Evolutionary conservation across 2,329 filamentous ascomycete genomes (phyloP), one percentile per base, ranked within the genome.

Genomic region (Talaromyces sp.): DNA sequence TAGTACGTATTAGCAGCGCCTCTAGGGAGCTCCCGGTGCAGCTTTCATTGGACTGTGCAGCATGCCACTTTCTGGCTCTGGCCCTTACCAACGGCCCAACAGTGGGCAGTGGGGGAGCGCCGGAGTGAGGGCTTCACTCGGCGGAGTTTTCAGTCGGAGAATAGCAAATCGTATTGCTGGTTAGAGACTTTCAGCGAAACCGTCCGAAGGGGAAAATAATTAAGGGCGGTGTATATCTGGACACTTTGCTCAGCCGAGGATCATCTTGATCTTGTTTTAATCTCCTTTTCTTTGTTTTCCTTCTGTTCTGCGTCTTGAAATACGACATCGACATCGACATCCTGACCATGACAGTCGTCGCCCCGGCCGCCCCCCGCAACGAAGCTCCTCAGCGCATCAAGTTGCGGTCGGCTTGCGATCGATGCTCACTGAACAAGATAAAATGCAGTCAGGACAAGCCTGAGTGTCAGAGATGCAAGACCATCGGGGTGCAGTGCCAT

Each of bases 361-460:
- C 24, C 48, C 21, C 48, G 48, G 48, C 14, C 26, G 24, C 17
- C 9, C 48, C 48, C 27, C 48, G 48, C 24, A 21, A 52, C 24
- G 48, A 52, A 52, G 24, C 48, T 35, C 35, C 48, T 27, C 14
- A 57, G 56, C 61, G 61, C 43, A 61, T 63, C 52, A 63, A 63
- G 41, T 32, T 63, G 29, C 56, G 61, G 35, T 60, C 61, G 14
- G 54, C 61, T 8, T 63, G 61, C 43, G 61, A 63, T 54, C 58
- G 61, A 24, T 63, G 61, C 51, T 63, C 61, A 17, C 38, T 59
- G 10, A 63, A 63, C 56, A 63, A 63, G 27, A 63, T 63, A 32
- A 63, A 63, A 24, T 63, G 61, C 32, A 61, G 61, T 56, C 61
- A 63, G 56, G 61, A 63, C 14, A 63, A 63, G 46, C 61, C 61